A percentile compares a stretch with the other conserved stretches of the same genome.
phyloP scores from a whole-genome alignment of 805 yeast genomes.

The Kodamaea restingae region DNA sequence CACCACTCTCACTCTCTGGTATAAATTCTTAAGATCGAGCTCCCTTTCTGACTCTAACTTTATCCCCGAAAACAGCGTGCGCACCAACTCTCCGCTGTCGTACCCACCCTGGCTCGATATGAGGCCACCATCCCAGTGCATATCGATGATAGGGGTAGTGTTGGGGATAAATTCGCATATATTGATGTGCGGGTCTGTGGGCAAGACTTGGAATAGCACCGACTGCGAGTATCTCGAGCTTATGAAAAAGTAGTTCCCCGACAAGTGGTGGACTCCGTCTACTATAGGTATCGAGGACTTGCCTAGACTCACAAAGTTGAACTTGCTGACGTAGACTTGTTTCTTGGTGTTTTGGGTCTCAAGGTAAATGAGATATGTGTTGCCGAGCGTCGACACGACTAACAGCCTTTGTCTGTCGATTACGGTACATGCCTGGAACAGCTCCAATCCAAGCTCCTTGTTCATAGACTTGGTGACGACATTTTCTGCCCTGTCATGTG shows the following conservation, averaged over 20 bases:
- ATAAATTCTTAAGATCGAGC: neutral
- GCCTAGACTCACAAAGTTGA: conserved; percentile 25
- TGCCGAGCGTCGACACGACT: conserved; percentile 27
- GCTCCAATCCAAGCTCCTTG: conserved; percentile 4
- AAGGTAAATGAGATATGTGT: conserved; percentile 23
- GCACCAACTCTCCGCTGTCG: conserved; percentile 27
- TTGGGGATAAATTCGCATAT: conserved; percentile 18
- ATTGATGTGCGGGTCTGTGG: conserved; percentile 23
- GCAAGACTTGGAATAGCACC: conserved; percentile 23
- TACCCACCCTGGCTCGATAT: conserved; percentile 33
- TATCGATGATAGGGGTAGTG: conserved; percentile 31
- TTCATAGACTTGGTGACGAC: conserved; percentile 19
- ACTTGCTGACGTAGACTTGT: conserved; percentile 9
- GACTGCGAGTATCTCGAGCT: conserved; percentile 31
- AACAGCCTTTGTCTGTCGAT: conserved; percentile 28
- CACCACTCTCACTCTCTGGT: conserved; percentile 1
- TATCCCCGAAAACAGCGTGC: neutral
- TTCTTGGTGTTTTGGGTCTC: neutral
- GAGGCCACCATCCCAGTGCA: conserved; percentile 11
- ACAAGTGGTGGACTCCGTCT: conserved; percentile 22
- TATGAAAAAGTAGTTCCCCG: conserved; percentile 25
- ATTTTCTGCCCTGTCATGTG: conserved; percentile 7
- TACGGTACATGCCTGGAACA: conserved; percentile 11
- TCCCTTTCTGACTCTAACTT: neutral
- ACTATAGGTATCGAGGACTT: conserved; percentile 26